Base-by-base conservation (phyloP, 2,329 filamentous ascomycete genomes). In the Fusarium sp. region DNA sequence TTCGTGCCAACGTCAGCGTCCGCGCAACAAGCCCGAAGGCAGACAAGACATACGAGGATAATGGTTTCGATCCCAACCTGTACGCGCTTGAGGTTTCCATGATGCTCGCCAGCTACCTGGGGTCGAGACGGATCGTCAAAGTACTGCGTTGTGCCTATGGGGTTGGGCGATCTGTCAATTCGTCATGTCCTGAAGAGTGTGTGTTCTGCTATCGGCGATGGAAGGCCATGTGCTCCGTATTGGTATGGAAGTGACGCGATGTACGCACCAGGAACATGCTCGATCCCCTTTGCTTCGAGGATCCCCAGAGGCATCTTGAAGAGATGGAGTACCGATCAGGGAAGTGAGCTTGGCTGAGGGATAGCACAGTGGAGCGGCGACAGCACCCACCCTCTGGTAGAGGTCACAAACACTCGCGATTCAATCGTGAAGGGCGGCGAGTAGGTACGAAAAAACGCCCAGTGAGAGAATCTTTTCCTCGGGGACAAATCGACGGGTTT, bases 251-350 rank as follows among this genome's bases (percentile, higher is more conserved):
- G 46, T 57, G 45, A 49, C 47, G 45, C 20, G 38, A 42, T 39
- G 22, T 39, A 67, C 85, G 79, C 84, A 94, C 93, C 93, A 66
- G 94, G 94, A 68, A 95, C 93, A 80, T 93, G 88, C 76, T 89
- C 87, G 73, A 90, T 86, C 76, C 86, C 85, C 77, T 79, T 85
- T 78, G 92, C 89, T 76, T 95, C 90, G 65, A 96, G 86, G 65
- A 97, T 89, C 56, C 93, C 92, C 71, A 96, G 86, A 31, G 77
- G 78, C 82, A 84, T 84, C 61, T 71, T 73, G 75, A 62, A 54
- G 57, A 65, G 54, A 61, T 59, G 44, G 62, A 54, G 55, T 41
- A 39, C 47, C 54, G 62, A 68, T 31, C 55, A 60, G 45, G 62
- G 52, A 35, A 25, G 44, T 45, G 59, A 57, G 56, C 58, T 61